Conservation (phyloP, 805 yeast genomes). For the Lachancea nothofagi region DNA sequence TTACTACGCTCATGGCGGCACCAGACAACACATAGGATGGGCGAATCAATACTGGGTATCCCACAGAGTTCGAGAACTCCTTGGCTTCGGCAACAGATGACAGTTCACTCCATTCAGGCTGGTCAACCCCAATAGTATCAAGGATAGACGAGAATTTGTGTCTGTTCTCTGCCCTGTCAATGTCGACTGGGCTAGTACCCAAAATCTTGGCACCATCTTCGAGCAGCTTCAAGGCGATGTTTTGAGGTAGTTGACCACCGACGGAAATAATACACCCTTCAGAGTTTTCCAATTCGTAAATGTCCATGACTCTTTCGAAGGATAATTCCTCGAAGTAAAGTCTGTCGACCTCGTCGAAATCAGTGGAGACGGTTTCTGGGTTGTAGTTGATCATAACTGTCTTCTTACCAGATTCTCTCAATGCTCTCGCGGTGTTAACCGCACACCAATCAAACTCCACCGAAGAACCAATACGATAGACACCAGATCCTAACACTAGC, state of each 20-base stretch:
- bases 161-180: constrained; percentile 97
- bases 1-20: constrained; percentile 96
- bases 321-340: constrained; percentile 93
- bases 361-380: constrained; percentile 98
- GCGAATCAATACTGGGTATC: constrained; percentile 93
- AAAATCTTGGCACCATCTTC: constrained; percentile 77
- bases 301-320: constrained; percentile 95
- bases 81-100: constrained; percentile 83
- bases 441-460: constrained; percentile 99
- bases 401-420: constrained; percentile 78
- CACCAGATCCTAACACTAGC: constrained; percentile 97
- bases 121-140: constrained; percentile 90
- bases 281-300: constrained; percentile 86
- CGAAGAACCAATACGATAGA: constrained; percentile 95
- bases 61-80: constrained; percentile 75
- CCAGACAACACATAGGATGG: constrained; percentile 97
- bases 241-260: constrained; percentile 98
- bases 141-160: constrained; percentile 93
- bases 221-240: constrained; percentile 84
- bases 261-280: constrained; percentile 91
- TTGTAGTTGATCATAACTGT: constrained; percentile 96
- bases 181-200: constrained; percentile 92
- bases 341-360: constrained; percentile 96
- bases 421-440: constrained; percentile 90
- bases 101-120: constrained; percentile 96